These are phyloP conservation scores for Coemansia sp. DNA, from an alignment of 192 early-diverging fungal species.

Conservation along the genomic window DNA sequence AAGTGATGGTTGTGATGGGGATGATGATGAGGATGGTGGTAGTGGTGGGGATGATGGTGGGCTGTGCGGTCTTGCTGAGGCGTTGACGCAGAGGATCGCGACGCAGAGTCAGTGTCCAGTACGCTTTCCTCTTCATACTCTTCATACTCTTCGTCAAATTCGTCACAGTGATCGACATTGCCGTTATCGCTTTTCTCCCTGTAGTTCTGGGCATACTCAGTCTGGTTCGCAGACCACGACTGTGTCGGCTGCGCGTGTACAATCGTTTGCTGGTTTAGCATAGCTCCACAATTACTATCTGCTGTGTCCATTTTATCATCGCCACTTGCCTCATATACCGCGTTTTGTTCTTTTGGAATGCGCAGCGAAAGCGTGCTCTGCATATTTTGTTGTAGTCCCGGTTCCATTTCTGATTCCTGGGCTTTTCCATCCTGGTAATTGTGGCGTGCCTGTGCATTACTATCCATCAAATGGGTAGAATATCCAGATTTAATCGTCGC, in stretches of 20 bases:
- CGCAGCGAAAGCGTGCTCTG: background rate
- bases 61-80: background rate
- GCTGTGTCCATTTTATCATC: background rate
- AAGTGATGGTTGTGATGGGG: background rate
- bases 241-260: background rate
- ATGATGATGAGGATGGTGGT: too few relatives aligned
- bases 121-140: background rate
- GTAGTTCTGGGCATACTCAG: background rate
- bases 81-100: slow-evolving; percentile 6
- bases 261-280: background rate
- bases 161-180: too few relatives aligned
- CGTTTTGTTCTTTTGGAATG: background rate
- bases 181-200: background rate
- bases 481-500: too few relatives aligned
- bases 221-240: background rate
- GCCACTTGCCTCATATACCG: background rate
- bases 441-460: background rate
- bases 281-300: background rate
- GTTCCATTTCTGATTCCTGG: background rate
- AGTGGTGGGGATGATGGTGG: background rate
- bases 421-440: too few relatives aligned
- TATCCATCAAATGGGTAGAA: too few relatives aligned
- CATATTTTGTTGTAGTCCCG: background rate
- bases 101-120: background rate
- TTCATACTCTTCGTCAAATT: background rate